These are phyloP conservation scores for Plasmodium sp. DNA, from an alignment of 169 alveolate genomes.

Conservation along the genomic window DNA sequence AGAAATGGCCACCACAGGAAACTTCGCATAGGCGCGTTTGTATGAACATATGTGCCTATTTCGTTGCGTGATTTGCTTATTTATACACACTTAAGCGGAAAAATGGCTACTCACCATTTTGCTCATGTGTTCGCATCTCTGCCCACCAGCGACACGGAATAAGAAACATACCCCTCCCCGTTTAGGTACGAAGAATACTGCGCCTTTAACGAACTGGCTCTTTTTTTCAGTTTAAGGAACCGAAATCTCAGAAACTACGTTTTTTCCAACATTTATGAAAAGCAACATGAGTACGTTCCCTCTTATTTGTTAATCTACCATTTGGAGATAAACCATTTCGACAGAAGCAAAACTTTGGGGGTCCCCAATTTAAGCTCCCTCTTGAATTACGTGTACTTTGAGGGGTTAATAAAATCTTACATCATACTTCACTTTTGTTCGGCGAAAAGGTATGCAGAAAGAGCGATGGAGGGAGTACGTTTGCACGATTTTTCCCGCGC, in stretches of 20 bases:
- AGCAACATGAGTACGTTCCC: constrained; percentile 28
- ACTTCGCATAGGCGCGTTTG: not conserved
- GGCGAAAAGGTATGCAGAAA: constrained; percentile 26
- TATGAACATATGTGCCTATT: not conserved
- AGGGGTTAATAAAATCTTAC: constrained; percentile 35
- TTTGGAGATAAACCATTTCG: constrained; percentile 5
- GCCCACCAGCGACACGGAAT: not conserved
- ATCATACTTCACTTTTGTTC: constrained; percentile 14
- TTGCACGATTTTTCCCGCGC: not conserved
- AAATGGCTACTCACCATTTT: not conserved
- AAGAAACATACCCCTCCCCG: not conserved
- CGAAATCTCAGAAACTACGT: constrained; percentile 40
- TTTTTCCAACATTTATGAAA: constrained; percentile 45
- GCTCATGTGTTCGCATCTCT: not conserved
- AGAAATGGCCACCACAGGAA: not conserved
- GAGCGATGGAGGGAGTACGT: not conserved
- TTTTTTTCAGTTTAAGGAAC: constrained; percentile 48
- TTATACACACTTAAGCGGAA: not conserved
- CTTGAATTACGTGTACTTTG: constrained; percentile 25
- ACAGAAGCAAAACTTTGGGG: not conserved
- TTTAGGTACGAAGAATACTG: constrained; percentile 58
- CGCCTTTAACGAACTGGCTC: constrained; percentile 56
- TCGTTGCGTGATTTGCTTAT: not conserved
- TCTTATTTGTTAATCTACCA: constrained; percentile 35
- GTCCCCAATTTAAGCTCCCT: not conserved